Conservation (phyloP, 2,329 filamentous ascomycete species). For the Mollisia scopiformis region DNA sequence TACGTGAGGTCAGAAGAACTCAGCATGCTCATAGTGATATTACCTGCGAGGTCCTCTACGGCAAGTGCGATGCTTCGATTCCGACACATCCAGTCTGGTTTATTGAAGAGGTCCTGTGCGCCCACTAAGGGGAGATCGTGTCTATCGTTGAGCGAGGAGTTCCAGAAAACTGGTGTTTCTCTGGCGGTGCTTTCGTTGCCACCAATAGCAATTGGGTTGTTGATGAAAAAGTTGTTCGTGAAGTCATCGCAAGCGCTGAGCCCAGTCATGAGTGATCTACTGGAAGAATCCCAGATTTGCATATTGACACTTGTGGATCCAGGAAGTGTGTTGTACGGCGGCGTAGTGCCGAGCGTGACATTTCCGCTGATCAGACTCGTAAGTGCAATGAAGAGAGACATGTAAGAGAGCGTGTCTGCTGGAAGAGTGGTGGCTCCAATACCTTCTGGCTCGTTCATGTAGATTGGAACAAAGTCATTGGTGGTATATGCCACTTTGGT, state of each 20-base stretch:
- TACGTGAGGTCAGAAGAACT: constrained; percentile 6
- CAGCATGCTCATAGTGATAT: constrained; percentile 30
- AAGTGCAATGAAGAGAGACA: background rate
- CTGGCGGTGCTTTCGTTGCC: too few species aligned
- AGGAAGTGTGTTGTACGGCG: too few species aligned
- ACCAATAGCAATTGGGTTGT: background rate
- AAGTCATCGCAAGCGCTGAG: background rate
- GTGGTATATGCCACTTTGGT: background rate
- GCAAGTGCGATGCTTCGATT: constrained; percentile 20
- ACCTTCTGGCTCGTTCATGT: too few species aligned
- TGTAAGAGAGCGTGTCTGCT: background rate
- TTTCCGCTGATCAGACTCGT: background rate
- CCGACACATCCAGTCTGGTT: constrained; percentile 21
- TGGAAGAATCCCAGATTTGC: background rate
- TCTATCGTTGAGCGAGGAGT: background rate
- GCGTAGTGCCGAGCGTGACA: background rate
- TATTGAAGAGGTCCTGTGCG: background rate
- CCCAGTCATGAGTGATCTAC: background rate
- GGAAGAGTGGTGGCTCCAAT: background rate
- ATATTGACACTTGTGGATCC: too few species aligned
- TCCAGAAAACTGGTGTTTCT: background rate
- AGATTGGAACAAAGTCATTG: background rate
- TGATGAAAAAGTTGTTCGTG: background rate
- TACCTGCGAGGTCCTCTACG: constrained; percentile 27
- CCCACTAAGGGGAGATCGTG: background rate